Evolutionary conservation across 1,139 yeast genomes (phyloP), one percentile per base, ranked within the genome.

Genomic region (Scheffersomyces stambukii): DNA sequence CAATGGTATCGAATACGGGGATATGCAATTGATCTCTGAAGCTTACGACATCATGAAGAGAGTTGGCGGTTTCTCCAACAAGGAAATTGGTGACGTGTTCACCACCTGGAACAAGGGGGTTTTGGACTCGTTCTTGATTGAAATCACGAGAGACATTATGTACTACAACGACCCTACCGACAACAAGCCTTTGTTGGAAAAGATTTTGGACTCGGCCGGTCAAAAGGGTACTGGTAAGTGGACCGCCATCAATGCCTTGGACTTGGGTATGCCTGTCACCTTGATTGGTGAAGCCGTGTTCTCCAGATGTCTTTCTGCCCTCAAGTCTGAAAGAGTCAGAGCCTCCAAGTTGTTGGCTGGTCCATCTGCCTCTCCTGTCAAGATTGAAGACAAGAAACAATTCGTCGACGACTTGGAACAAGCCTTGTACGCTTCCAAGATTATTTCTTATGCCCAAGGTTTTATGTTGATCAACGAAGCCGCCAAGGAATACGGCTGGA

Each of bases 211-310:
- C 65, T 63, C 85, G 50, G 98, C 98, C 48, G 98, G 98, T 53
- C 98, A 91, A 75, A 91, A 91, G 77, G 98, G 98, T 77, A 91
- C 98, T 48, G 98, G 98, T 72, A 91, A 91, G 75, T 91, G 98
- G 98, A 91, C 97, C 48, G 97, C 97, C 44, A 84, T 89, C 63
- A 88, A 88, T 61, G 97, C 98, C 42, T 75, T 91, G 54, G 98
- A 91, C 66, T 76, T 91, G 54, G 98, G 97, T 65, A 85, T 85
- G 81, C 98, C 98, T 48, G 96, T 91, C 54, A 88, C 98, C 43
- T 77, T 91, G 60, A 91, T 91, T 54, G 96, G 97, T 64, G 98
- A 91, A 75, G 97, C 98, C 37, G 98, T 91, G 48, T 89, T 91
- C 60, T 74, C 97, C 43, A 84, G 98, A 75, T 85, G 95, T 72